These are phyloP conservation scores for Nepenthes alata DNA, from an alignment of 179 eudicot genomes.

Conservation along the genomic window DNA sequence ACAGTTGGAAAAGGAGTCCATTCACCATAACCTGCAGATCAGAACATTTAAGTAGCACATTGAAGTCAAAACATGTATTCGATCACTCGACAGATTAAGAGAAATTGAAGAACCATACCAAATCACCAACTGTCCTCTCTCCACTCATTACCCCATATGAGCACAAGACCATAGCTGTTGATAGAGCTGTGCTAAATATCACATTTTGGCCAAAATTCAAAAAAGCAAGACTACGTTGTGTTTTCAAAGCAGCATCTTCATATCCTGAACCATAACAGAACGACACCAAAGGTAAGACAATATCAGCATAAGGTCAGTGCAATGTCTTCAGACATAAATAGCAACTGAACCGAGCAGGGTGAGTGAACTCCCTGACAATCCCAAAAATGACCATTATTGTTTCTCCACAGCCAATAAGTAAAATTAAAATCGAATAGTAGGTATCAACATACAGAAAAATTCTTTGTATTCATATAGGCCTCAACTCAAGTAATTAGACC, in stretches of 20 bases:
- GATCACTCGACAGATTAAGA: neutral
- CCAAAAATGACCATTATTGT: too few relatives aligned
- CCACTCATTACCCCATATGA: slow-evolving; percentile 76
- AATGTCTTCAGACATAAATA: too few relatives aligned
- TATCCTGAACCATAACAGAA: slow-evolving; percentile 38
- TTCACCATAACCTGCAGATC: slow-evolving; percentile 89
- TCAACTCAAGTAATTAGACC: too few relatives aligned
- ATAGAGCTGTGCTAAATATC: slow-evolving; percentile 77
- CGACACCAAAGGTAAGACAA: too few relatives aligned
- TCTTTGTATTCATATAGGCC: too few relatives aligned
- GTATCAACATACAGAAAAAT: too few relatives aligned
- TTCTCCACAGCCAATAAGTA: too few relatives aligned
- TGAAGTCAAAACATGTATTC: neutral
- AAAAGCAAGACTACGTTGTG: slow-evolving; percentile 90
- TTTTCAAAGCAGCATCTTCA: slow-evolving; percentile 92
- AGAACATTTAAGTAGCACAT: neutral
- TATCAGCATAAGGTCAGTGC: too few relatives aligned
- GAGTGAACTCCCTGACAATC: too few relatives aligned
- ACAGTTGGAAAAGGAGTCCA: slow-evolving; percentile 90
- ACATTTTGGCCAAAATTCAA: slow-evolving; percentile 86
- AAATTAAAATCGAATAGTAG: too few relatives aligned
- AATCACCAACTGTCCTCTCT: slow-evolving; percentile 88
- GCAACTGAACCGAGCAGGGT: too few relatives aligned
- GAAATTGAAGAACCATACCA: slow-evolving; percentile 38
- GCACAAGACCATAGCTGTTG: slow-evolving; percentile 84